Percentiles rank a stretch among this genome's conserved stretches.
Evolutionary conservation across 148 eudicot species (phyloP).

Genomic region (Camellia japonica): DNA sequence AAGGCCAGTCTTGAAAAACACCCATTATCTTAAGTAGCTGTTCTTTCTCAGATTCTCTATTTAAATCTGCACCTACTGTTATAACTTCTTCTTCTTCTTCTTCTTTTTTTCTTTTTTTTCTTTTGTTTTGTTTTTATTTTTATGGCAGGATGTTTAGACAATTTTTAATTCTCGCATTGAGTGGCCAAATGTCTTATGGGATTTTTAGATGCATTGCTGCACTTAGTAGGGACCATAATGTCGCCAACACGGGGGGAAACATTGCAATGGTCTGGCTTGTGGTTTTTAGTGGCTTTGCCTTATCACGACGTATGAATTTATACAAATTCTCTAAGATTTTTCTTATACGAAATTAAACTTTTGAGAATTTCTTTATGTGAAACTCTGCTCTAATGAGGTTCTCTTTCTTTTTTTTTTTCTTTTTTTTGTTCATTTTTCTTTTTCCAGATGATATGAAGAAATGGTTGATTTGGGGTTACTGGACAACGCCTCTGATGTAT

Average conservation of each 20-base stretch:
- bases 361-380: neutral
- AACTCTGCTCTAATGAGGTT: neutral
- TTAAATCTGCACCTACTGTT: neutral
- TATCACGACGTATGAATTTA: neutral
- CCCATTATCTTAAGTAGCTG: neutral
- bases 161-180: neutral
- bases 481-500: slow-evolving; percentile 5
- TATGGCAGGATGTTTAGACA: neutral
- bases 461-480: slow-evolving; percentile 5
- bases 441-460: neutral
- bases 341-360: neutral
- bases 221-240: neutral
- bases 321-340: neutral
- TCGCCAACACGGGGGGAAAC: neutral
- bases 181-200: neutral
- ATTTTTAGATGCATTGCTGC: neutral
- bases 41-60: neutral
- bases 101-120: no score
- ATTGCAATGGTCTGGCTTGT: neutral
- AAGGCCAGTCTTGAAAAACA: neutral
- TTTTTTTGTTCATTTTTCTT: neutral
- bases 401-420: neutral
- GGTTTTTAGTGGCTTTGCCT: slow-evolving; percentile 8
- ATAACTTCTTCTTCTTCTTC: no score
- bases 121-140: neutral